These are phyloP conservation scores for Lentinus brumalis DNA, from an alignment of 768 basidiomycete genomes.

Conservation along the genomic window DNA sequence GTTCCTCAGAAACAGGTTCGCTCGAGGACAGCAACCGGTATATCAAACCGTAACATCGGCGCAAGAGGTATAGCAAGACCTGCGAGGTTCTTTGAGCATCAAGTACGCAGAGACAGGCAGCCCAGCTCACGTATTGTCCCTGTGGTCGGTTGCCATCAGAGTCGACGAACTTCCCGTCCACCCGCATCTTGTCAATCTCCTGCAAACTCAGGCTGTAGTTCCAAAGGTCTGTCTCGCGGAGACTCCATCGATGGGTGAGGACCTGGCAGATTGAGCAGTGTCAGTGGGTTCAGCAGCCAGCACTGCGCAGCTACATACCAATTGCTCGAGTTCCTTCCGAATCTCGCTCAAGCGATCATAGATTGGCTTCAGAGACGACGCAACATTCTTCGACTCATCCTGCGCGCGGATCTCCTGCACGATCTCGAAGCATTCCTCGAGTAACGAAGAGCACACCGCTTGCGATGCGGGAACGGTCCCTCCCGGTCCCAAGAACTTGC, in stretches of 20 bases:
- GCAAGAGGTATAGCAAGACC: slow-evolving; percentile 90
- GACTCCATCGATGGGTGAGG: slow-evolving; percentile 94
- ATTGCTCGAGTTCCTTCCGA: slow-evolving; percentile 83
- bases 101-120: not conserved
- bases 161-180: slow-evolving; percentile 97
- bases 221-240: slow-evolving; percentile 91
- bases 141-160: slow-evolving; percentile 87
- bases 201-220: slow-evolving; percentile 92
- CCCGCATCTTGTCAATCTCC: slow-evolving; percentile 96
- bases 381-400: slow-evolving; percentile 87
- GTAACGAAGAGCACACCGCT: slow-evolving; percentile 85
- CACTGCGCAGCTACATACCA: slow-evolving; percentile 45
- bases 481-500: slow-evolving; percentile 91
- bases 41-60: slow-evolving; percentile 95
- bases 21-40: slow-evolving; percentile 91
- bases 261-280: slow-evolving; percentile 13
- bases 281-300: not conserved
- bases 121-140: slow-evolving; percentile 87
- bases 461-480: slow-evolving; percentile 91
- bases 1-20: slow-evolving; percentile 96
- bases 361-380: slow-evolving; percentile 85
- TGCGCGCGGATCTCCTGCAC: slow-evolving; percentile 92
- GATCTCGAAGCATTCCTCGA: slow-evolving; percentile 97
- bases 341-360: slow-evolving; percentile 89
- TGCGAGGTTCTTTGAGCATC: slow-evolving; percentile 32